Conservation (phyloP, 176 grass and related monocot genomes). For the Hyparrhenia diplandra region DNA sequence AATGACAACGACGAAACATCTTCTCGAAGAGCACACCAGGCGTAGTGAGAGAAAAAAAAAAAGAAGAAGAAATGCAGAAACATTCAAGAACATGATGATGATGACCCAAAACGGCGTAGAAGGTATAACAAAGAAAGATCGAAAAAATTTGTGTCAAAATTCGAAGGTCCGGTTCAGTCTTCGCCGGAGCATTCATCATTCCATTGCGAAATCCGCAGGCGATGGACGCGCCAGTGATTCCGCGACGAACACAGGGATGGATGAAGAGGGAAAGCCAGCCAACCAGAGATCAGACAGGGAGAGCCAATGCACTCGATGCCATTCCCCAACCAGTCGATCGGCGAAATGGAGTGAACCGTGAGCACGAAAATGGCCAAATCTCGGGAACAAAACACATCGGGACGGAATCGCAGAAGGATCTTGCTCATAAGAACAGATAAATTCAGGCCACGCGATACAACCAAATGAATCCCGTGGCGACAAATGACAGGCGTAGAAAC, state of each 20-base stretch:
- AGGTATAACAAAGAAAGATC: background rate
- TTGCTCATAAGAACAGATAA: background rate
- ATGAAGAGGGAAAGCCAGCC: background rate
- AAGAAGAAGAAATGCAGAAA: background rate
- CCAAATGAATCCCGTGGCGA: background rate
- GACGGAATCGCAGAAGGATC: background rate
- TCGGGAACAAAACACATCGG: background rate
- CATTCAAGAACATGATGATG: background rate
- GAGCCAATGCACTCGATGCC: background rate
- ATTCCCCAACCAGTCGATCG: background rate
- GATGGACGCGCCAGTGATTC: background rate
- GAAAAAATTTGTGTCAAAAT: background rate
- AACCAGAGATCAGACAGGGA: constrained; percentile 2
- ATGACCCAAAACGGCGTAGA: background rate
- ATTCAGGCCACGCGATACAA: background rate
- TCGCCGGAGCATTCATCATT: background rate
- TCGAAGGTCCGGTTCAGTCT: background rate
- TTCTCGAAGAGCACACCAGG: background rate
- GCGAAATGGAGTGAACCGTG: background rate
- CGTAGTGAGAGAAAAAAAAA: background rate
- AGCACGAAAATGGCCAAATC: background rate
- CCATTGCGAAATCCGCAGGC: background rate
- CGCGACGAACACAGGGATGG: background rate
- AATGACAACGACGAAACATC: background rate
- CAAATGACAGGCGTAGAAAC: background rate